phyloP scores from a whole-genome alignment of 208 protist species.

The Trypanosoma theileri region DNA sequence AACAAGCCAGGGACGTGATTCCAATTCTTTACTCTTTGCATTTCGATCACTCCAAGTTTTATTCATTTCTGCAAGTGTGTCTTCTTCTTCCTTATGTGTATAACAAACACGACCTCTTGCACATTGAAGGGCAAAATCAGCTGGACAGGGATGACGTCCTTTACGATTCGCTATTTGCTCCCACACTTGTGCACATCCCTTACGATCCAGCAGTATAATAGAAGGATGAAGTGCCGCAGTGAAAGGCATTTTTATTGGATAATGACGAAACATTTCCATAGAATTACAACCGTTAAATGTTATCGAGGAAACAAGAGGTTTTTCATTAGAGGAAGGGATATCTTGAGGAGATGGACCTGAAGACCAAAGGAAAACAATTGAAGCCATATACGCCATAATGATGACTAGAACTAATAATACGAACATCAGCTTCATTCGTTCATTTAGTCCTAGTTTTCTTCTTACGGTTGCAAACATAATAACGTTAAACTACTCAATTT shows the following conservation, averaged over 20 bases:
- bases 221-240: not conserved
- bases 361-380: too few species aligned
- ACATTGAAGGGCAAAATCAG: not conserved
- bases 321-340: too few species aligned
- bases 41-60: not conserved
- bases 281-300: not conserved
- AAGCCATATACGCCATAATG: too few species aligned
- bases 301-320: too few species aligned
- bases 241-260: not conserved
- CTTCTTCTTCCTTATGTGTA: not conserved
- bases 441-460: too few species aligned
- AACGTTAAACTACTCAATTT: too few species aligned
- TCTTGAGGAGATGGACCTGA: too few species aligned
- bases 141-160: not conserved
- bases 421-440: too few species aligned
- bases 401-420: too few species aligned
- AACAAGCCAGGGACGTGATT: slow-evolving; percentile 6
- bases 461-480: too few species aligned
- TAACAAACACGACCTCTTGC: not conserved
- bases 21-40: not conserved
- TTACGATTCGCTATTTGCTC: not conserved
- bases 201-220: not conserved
- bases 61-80: not conserved
- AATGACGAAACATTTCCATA: slow-evolving; percentile 1
- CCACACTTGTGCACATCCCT: not conserved